These are phyloP conservation scores for Hypoxylon sp. DNA, from an alignment of 2,329 filamentous ascomycete genomes.

Conservation along the genomic window DNA sequence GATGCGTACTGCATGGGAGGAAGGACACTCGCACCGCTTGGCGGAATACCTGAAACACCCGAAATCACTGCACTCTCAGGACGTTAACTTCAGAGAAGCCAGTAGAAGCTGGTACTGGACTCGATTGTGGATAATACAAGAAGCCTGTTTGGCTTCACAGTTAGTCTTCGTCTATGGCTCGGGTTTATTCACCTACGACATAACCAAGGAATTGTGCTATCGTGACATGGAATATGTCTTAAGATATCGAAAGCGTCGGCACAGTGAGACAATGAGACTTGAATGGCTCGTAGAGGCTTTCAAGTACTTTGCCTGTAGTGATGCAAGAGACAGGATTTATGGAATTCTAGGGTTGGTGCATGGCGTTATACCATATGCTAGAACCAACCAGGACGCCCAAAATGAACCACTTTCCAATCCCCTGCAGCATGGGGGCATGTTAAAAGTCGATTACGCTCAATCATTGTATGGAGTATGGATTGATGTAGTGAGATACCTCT, in stretches of 20 bases:
- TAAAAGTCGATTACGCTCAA: constrained; percentile 25
- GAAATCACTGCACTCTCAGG: background rate
- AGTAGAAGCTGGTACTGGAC: constrained; percentile 29
- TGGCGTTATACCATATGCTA: constrained; percentile 16
- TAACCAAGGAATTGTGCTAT: background rate
- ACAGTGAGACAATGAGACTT: constrained; percentile 12
- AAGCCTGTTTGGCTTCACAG: constrained; percentile 21
- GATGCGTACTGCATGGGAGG: background rate
- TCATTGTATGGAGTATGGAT: constrained; percentile 22
- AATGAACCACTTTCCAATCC: background rate
- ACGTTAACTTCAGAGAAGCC: background rate
- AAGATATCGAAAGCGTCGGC: background rate
- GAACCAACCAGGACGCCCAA: too few species aligned
- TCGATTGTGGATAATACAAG: constrained; percentile 32
- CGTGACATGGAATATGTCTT: constrained; percentile 1
- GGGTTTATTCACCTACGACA: constrained; percentile 14
- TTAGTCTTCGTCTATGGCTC: constrained; percentile 25
- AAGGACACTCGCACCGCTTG: background rate
- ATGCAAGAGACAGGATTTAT: constrained; percentile 22
- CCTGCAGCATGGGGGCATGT: background rate
- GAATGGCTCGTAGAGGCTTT: constrained; percentile 15
- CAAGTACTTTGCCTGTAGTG: background rate
- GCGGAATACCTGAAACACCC: background rate
- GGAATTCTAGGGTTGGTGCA: constrained; percentile 23
- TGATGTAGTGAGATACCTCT: constrained; percentile 17